Evolutionary conservation across 208 protist genomes (phyloP), one percentile per base, ranked within the genome.

Genomic region (Herpetomonas tarakana): DNA sequence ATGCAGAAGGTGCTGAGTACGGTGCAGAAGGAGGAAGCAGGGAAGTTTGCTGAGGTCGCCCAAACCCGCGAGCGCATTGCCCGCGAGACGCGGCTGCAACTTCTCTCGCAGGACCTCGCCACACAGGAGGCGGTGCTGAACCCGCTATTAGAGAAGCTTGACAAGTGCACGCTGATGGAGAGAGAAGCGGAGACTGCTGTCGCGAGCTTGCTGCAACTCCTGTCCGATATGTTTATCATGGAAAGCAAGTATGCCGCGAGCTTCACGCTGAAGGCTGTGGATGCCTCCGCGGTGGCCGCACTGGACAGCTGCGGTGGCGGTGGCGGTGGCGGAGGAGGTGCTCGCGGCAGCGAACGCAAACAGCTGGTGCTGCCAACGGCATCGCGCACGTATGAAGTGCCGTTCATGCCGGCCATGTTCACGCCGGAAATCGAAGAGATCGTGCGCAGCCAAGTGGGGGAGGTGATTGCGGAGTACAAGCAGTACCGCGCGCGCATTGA

Each of bases 361-460:
- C 39, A 78, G 61, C 30, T 68, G n/a, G 67, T 74, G 26, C 57
- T 80, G 25, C 65, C 46, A 30, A 28, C 22, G 22, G 31, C 3
- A 52, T n/a, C 22, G 46, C 14, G 9, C 53, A 41, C 35, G 0
- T 88, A 78, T 52, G 61, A 76, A 44, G 49, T 92, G 1, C 81
- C 81, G 58, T 90, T 84, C 52, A 46, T 62, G 2, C 88, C 84
- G 0, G 76, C 78, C 19, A 68, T 71, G 44, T 82, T 81, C 68
- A 85, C 82, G 0, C 61, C 73, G 11, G 77, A 86, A 21, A 52
- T 84, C 22, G 73, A 87, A 44, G 83, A 87, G 19, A 52, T 82
- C 14, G 67, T 95, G 49, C 82, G 85, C 19, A 57, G 70, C 7
- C 85, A 92, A 66, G 69, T 95, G 3, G 80, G 90, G 58, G 76